A percentile compares a stretch with the other conserved stretches of the same genome.
Conservation (phyloP, 441 rosid genomes). For the Syzygium malaccense region DNA sequence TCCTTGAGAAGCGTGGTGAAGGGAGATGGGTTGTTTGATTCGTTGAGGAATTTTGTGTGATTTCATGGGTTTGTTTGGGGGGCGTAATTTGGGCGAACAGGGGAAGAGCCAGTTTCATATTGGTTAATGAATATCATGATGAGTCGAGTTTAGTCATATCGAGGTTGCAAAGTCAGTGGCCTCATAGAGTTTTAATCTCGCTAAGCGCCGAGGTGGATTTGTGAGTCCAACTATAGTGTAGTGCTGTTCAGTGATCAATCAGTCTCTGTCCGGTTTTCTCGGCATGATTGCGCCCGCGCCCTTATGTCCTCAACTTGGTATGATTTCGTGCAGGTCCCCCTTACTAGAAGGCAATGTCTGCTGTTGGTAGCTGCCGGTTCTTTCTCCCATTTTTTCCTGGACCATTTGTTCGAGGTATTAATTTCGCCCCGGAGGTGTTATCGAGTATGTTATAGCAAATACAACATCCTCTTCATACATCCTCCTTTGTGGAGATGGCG, state of each 20-base stretch:
- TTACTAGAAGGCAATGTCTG: slow-evolving; percentile 46
- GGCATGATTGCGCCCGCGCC: not conserved
- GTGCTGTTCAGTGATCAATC: not conserved
- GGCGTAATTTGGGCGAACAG: not conserved
- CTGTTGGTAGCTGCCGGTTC: slow-evolving; percentile 45
- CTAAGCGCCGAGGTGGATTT: not conserved
- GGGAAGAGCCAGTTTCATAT: not conserved
- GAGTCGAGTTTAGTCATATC: not conserved
- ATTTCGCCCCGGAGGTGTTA: not conserved
- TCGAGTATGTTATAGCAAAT: not conserved
- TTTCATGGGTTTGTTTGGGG: not conserved
- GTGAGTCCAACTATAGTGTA: not conserved
- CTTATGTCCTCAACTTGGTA: not conserved
- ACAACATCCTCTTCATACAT: not conserved
- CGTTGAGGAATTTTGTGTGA: not conserved
- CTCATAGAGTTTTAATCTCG: not conserved
- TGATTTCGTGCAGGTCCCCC: slow-evolving; percentile 28
- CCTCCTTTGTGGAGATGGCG: not conserved
- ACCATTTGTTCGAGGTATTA: slow-evolving; percentile 61
- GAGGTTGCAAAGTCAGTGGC: not conserved
- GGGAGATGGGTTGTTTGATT: not conserved
- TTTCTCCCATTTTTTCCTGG: slow-evolving; percentile 59
- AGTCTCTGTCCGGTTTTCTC: not conserved
- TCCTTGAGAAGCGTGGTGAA: not conserved
- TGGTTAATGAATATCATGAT: not conserved